Base-by-base conservation (phyloP, 331 rosid species). In the Pyracantha coccinea region DNA sequence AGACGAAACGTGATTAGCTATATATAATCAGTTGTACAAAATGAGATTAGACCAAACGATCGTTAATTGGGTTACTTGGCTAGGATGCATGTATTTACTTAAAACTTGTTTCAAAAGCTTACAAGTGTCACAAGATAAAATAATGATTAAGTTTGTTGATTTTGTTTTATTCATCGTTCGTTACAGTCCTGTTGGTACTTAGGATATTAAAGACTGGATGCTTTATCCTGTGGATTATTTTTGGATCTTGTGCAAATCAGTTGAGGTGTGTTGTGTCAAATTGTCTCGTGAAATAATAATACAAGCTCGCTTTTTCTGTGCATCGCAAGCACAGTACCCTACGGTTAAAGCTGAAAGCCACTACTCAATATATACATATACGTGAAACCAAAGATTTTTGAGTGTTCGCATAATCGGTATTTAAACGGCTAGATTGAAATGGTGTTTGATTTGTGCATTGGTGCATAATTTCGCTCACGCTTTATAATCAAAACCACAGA, bases 191-290 rank as follows among this genome's bases (percentile, higher is more conserved):
- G 50, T 41, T 41, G 50, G 50, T 12, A 41, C 72, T 50, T 38
- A 9, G 45, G 12, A 33, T 10, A 38, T 38, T 38, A 3, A 38
- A 38, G 14, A 38, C 45, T 10, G 45, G 45, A 38, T 38, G 45
- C 45, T 10, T 38, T 38, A 1, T 38, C 45, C 45, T 45, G 53
- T 78, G 67, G 70, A 32, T 74, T 12, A 3, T n/a, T 62, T 62
- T 81, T 68, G 76, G 79, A 77, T 44, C 53, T 77, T 71, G n/a
- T 19, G 16, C 50, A 4, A 41, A 11, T 12, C 50, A 41, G 60
- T 0, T 9, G 25, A 20, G 6, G 2, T 27, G 19, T 6, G 13
- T 60, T 27, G 65, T 5, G 1, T 59, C 8, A 38, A 24, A 19
- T 55, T 41, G 47, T 75, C 7, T 75, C 16, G 9, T 45, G 6